Evolutionary conservation across 1,139 yeast genomes (phyloP), one percentile per base, ranked within the genome.

Genomic region (Pichia sp.): DNA sequence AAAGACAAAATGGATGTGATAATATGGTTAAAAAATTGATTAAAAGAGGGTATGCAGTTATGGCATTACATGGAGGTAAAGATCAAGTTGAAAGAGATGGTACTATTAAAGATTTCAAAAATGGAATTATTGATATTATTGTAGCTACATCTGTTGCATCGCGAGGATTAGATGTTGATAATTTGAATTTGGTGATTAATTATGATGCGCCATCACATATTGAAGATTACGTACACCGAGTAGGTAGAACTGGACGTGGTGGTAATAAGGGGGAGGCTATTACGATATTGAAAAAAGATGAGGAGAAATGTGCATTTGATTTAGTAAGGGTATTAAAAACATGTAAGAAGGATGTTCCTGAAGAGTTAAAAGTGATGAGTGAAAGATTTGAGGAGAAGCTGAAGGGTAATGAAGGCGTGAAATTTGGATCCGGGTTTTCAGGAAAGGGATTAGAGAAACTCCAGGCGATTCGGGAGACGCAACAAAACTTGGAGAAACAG

Each of bases 191-290:
- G 33, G 97, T 91, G 3, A 68, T 91, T 9, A 85, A 91, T 51
- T 91, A 76, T 57, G 96, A 91, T 58, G 80, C 96, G 0, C 95
- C 96, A 0, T 84, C 74, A 50, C 95, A 91, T 49, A 74, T 89
- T 73, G 97, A 94, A 49, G 98, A 93, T 59, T 91, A 91, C 56
- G 94, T 93, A 6, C 99, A 91, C 62, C 71, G 98, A 23, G 95
- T 89, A 0, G 99, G 99, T 0, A 69, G 99, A 49, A 93, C 99
- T 0, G 99, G 97, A 0, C 70, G 99, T 47, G 98, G 96, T 1
- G 94, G 94, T 0, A 71, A 72, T 32, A 59, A 61, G 1, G 98
- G 98, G 0, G 72, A 75, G 1, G 95, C 96, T 0, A 65, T 84
- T 2, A 84, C 96, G 0, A 76, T 91, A 51, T 69, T 93, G 3